phyloP scores from a whole-genome alignment of 257 asterid species.

The Penstemon barbatus region DNA sequence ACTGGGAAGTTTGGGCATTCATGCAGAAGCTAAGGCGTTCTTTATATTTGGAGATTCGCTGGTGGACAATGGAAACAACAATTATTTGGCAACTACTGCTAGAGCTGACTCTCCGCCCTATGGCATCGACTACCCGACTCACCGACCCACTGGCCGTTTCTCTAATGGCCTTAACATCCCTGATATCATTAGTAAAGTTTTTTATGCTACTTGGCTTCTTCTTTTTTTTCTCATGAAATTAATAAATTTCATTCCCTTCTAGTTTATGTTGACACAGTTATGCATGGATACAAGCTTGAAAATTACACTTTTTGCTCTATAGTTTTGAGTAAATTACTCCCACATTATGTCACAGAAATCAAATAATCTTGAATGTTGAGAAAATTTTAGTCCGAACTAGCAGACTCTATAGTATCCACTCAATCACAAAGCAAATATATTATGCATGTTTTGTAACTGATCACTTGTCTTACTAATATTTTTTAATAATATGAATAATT shows the following conservation, averaged over 20 bases:
- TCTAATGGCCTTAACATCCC: slow-evolving; percentile 77
- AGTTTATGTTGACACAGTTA: no score
- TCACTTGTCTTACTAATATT: no score
- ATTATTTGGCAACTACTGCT: slow-evolving; percentile 63
- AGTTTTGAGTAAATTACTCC: no score
- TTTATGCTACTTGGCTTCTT: not conserved
- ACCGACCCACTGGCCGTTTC: slow-evolving; percentile 73
- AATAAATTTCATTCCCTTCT: no score
- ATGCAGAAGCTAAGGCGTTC: slow-evolving; percentile 48
- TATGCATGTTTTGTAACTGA: no score
- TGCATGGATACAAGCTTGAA: slow-evolving; percentile 12
- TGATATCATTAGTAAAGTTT: slow-evolving; percentile 58
- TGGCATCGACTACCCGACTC: slow-evolving; percentile 69
- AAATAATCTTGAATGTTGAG: no score
- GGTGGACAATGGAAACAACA: slow-evolving; percentile 80
- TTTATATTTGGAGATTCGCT: slow-evolving; percentile 76
- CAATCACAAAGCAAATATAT: no score
- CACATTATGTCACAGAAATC: no score
- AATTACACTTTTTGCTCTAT: no score
- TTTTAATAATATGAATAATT: no score
- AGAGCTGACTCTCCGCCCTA: slow-evolving; percentile 80
- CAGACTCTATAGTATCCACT: no score
- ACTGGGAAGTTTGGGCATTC: slow-evolving; percentile 5
- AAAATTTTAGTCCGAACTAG: no score
- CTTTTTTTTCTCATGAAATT: not conserved